A percentile compares a stretch with the other conserved stretches of the same genome.
These are phyloP conservation scores for Mycena pura DNA, from an alignment of 768 basidiomycete genomes.

Conservation along the genomic window DNA sequence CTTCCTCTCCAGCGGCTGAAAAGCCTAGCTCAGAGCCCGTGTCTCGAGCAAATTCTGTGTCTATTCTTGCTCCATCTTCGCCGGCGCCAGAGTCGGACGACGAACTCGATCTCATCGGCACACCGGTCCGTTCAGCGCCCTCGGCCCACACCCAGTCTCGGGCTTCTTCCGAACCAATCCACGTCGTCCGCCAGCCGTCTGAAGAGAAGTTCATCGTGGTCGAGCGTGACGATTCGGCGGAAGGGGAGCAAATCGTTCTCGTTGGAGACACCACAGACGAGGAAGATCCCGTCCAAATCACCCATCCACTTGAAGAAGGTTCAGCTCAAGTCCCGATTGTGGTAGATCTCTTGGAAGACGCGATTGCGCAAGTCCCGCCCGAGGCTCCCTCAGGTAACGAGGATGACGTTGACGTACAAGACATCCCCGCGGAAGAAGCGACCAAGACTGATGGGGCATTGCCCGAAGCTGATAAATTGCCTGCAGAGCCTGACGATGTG, in stretches of 20 bases:
- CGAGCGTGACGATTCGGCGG: constrained; percentile 17
- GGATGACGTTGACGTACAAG: constrained; percentile 14
- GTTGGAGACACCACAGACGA: constrained; percentile 22
- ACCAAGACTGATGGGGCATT: constrained; percentile 20
- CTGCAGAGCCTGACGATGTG: constrained; percentile 18
- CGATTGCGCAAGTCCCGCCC: constrained; percentile 4
- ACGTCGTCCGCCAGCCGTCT: constrained; percentile 2
- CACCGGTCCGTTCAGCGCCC: constrained; percentile 31
- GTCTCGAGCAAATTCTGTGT: constrained; percentile 23
- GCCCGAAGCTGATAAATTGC: constrained; percentile 15
- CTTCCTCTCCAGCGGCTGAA: constrained; percentile 1
- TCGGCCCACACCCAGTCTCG: constrained; percentile 16
- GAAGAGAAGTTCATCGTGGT: constrained; percentile 15
- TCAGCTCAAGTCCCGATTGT: constrained; percentile 16
- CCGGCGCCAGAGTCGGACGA: constrained; percentile 31
- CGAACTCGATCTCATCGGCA: constrained; percentile 49
- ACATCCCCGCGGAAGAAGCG: constrained; percentile 25
- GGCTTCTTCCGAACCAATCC: constrained; percentile 13
- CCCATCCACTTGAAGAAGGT: constrained; percentile 4
- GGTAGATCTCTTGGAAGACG: constrained; percentile 17
- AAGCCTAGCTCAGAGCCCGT: constrained; percentile 7
- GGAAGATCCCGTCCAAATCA: constrained; percentile 22
- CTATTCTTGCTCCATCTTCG: constrained; percentile 21
- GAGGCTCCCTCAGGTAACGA: constrained; percentile 14
- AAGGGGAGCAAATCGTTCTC: constrained; percentile 8